Conservation (phyloP, 202 grass and related monocot genomes). For the Alloteropsis angusta region DNA sequence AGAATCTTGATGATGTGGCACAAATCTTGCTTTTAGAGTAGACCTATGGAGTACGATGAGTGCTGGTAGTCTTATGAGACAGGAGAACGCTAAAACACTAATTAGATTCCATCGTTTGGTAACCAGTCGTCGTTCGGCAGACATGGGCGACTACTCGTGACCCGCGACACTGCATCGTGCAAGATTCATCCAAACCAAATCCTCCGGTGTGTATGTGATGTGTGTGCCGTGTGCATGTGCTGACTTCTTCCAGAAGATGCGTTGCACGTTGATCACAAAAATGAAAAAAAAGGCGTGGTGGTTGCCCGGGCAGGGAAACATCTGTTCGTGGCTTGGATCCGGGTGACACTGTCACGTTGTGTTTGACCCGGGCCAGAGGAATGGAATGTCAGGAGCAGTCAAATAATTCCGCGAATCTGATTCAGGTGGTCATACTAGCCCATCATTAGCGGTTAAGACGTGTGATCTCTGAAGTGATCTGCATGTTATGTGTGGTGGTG, state of each 20-base stretch:
- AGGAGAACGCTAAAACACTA: no score
- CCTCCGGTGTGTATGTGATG: background rate
- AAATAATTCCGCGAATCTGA: conserved; percentile 24
- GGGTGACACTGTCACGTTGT: conserved; percentile 22
- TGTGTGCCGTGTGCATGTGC: background rate
- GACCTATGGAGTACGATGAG: no score
- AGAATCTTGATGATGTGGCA: no score
- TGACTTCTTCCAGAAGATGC: conserved; percentile 18
- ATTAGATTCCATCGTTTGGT: no score
- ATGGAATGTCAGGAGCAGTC: background rate
- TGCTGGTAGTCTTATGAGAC: no score
- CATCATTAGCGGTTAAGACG: background rate
- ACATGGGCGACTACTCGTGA: background rate
- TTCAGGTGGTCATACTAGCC: background rate
- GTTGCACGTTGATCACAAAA: conserved; percentile 17
- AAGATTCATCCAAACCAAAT: background rate
- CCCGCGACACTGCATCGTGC: background rate
- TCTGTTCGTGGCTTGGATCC: conserved; percentile 14
- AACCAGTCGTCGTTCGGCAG: background rate
- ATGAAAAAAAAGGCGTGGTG: background rate
- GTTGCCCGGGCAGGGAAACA: conserved; percentile 18
- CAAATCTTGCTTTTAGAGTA: no score
- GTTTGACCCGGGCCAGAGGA: conserved; percentile 14
- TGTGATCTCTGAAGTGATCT: background rate
- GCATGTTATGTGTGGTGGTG: background rate